Evolutionary conservation across 441 rosid species (phyloP), one percentile per base, ranked within the genome.

Genomic region (Raphanus hybrid): DNA sequence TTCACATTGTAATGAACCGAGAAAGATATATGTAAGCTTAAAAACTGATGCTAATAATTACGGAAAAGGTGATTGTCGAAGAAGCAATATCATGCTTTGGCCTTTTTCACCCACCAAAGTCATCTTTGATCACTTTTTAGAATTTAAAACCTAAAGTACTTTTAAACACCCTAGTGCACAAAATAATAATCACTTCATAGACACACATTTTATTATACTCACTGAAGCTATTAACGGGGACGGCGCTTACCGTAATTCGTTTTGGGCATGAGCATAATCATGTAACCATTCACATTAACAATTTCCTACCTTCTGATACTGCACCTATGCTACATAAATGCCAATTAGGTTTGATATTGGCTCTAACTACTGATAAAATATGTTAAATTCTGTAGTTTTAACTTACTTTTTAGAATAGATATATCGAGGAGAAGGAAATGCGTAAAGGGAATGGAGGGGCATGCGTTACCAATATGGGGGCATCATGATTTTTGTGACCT

Each of bases 391-490:
- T 5, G 7, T 50, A 6, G 2, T 50, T 14, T 23, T 14, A 6
- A 14, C 6, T 50, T 52, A 52, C 57, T n/a, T 48, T 14, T n/a
- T 6, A 75, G 8, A 20, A 57, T 43, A 34, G 18, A 5, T 18
- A n/a, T n/a, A 45, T 20, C 3, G 50, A 50, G 37, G 58, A 50
- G 82, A 79, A 79, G 74, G 67, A 85, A 84, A 89, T 87, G 92
- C 91, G 91, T 89, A 85, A 87, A 89, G 69, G 69, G 80, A 85
- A 41, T 35, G 34, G 85, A 67, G 39, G 64, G 45, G 94, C 94
- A 91, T 90, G 97, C 91, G 92, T 79, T 83, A 66, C 82, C 62
- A 80, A 87, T 85, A 88, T 29, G 87, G 81, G 55, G 35, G 78
- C 69, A 77, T 68, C 74, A 82, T 77, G 63, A 70, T 35, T 35